phyloP scores from a whole-genome alignment of 306 rosid species.

The Delonix regia region DNA sequence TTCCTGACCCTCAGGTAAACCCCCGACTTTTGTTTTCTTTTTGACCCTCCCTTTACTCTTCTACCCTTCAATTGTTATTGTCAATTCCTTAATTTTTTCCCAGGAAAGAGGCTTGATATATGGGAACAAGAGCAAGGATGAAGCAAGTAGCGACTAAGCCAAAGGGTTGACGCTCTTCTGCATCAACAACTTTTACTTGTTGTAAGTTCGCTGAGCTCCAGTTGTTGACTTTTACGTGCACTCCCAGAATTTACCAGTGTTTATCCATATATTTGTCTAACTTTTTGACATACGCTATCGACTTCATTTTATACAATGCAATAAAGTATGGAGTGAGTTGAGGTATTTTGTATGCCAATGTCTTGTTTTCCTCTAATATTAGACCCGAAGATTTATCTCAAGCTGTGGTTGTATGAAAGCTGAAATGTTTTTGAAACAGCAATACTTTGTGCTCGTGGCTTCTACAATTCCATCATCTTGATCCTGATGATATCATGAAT shows the following conservation, averaged over 20 bases:
- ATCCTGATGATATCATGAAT: neutral
- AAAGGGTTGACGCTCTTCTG: conserved; percentile 40
- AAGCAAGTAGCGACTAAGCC: conserved; percentile 24
- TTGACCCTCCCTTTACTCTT: neutral
- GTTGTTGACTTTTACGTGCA: neutral
- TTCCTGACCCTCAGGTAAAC: conserved; percentile 85
- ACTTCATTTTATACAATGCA: neutral
- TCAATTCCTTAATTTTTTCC: neutral
- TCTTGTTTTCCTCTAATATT: no score
- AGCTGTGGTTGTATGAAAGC: neutral
- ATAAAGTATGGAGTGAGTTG: neutral
- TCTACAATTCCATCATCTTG: neutral
- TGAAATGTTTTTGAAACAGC: no score
- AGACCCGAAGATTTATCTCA: neutral
- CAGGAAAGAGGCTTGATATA: conserved; percentile 81
- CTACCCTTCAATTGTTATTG: neutral
- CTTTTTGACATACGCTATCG: neutral
- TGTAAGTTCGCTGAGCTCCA: conserved; percentile 22
- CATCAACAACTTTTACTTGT: neutral
- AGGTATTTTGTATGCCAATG: neutral
- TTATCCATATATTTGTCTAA: neutral
- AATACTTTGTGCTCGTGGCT: neutral
- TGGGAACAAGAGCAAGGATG: conserved; percentile 63
- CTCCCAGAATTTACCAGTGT: neutral
- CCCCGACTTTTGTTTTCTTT: neutral